A percentile compares a stretch with the other conserved stretches of the same genome.
Evolutionary conservation across 163 green algal species (phyloP).

Genomic region (Chlamydomonas reinhardtii): DNA sequence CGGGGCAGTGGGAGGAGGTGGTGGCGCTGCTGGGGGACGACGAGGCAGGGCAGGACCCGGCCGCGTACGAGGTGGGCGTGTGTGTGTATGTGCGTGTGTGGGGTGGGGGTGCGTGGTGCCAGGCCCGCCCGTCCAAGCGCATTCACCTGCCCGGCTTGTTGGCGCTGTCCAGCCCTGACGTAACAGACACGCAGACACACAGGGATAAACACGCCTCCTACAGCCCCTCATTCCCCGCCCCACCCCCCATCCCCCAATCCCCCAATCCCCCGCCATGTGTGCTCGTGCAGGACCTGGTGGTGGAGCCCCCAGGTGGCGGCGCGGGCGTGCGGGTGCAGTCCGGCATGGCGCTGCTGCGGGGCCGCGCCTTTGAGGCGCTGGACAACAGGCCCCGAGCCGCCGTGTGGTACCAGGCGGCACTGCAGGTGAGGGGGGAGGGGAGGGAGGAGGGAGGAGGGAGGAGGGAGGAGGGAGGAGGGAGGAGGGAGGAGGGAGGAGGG

Average conservation of each 20-base stretch:
- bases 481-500: neutral
- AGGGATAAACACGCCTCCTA: too few relatives aligned
- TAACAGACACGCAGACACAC: too few relatives aligned
- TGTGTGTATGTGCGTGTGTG: too few relatives aligned
- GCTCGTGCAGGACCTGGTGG: conserved; percentile 7
- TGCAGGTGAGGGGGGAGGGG: conserved; percentile 47
- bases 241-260: too few relatives aligned
- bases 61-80: conserved; percentile 13
- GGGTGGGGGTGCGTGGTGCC: neutral
- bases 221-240: too few relatives aligned
- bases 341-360: conserved; percentile 87
- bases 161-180: too few relatives aligned
- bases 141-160: too few relatives aligned
- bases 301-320: conserved; percentile 37
- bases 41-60: conserved; percentile 55
- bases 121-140: too few relatives aligned
- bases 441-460: neutral
- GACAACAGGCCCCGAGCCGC: conserved; percentile 84
- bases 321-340: conserved; percentile 70
- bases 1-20: conserved; percentile 91
- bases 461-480: neutral
- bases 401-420: conserved; percentile 77
- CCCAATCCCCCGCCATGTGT: neutral
- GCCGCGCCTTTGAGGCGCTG: conserved; percentile 83
- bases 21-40: conserved; percentile 85